phyloP scores from a whole-genome alignment of 1,139 yeast species.

The Petasospora rhodanensis region DNA sequence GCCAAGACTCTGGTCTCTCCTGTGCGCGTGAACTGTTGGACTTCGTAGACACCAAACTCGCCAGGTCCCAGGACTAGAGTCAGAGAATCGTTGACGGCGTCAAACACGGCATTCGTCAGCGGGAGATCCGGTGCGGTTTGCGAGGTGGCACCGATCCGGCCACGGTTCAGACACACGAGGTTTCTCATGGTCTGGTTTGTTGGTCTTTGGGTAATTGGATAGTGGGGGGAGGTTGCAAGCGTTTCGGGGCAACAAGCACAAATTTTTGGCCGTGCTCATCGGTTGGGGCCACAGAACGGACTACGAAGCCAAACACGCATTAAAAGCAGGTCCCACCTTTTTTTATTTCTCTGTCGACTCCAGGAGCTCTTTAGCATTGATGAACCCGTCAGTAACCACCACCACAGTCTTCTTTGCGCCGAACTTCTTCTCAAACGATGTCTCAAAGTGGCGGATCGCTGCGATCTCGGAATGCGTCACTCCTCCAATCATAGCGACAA shows the following conservation, averaged over 20 bases:
- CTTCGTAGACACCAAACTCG: conserved; percentile 54
- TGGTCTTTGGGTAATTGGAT: no score
- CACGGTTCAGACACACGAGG: conserved; percentile 53
- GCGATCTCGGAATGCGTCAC: conserved; percentile 75
- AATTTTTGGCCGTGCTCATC: conserved; percentile 3
- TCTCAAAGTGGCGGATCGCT: conserved; percentile 54
- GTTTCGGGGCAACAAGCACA: no score
- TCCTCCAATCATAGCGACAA: conserved; percentile 66
- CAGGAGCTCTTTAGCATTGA: conserved; percentile 35
- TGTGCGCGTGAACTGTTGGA: conserved; percentile 55
- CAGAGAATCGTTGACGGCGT: conserved; percentile 68
- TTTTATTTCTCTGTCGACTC: conserved; percentile 8
- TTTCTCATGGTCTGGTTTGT: conserved; percentile 40
- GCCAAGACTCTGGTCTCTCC: conserved; percentile 54
- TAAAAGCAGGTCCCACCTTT: no score
- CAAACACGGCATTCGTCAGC: conserved; percentile 62
- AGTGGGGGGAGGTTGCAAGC: no score
- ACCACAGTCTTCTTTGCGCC: conserved; percentile 41
- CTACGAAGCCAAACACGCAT: no score
- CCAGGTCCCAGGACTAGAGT: conserved; percentile 62
- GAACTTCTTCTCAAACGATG: conserved; percentile 29
- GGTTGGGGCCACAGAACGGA: conserved; percentile 1
- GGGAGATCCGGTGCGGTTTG: conserved; percentile 49
- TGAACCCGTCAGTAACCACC: conserved; percentile 53
- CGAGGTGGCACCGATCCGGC: conserved; percentile 23